Conservation (phyloP, 2,329 filamentous ascomycete genomes). For the Exophiala dermatitidis region DNA sequence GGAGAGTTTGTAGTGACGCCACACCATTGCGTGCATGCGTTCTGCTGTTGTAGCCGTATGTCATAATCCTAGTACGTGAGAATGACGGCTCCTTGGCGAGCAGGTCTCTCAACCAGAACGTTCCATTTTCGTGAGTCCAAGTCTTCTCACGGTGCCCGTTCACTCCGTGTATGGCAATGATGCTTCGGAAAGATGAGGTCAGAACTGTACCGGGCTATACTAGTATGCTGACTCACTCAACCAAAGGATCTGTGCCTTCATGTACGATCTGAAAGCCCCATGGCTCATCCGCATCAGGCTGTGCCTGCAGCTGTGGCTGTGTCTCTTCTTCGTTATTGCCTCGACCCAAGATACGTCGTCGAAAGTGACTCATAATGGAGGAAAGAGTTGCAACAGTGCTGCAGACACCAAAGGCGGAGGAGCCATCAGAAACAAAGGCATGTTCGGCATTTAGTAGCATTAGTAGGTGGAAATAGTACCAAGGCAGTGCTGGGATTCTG, state of each 20-base stretch:
- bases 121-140: constrained; percentile 25
- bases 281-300: too few species aligned
- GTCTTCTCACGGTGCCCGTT: constrained; percentile 27
- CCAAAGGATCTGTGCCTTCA: background rate
- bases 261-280: too few species aligned
- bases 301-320: too few species aligned
- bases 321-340: too few species aligned
- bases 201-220: background rate
- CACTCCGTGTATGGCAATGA: constrained; percentile 30
- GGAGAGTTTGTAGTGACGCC: background rate
- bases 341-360: too few species aligned
- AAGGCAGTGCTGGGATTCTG: too few species aligned
- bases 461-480: too few species aligned
- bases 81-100: constrained; percentile 27
- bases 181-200: constrained; percentile 14
- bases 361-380: too few species aligned
- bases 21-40: background rate
- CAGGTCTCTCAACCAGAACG: constrained; percentile 30
- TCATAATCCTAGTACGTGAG: constrained; percentile 20
- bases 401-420: too few species aligned
- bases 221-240: background rate
- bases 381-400: too few species aligned
- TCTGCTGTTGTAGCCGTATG: background rate
- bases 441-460: too few species aligned
- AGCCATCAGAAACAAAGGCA: too few species aligned